Evolutionary conservation across 2,329 filamentous ascomycete genomes (phyloP), one percentile per base, ranked within the genome.

Genomic region (Neopestalotiopsis sp.): DNA sequence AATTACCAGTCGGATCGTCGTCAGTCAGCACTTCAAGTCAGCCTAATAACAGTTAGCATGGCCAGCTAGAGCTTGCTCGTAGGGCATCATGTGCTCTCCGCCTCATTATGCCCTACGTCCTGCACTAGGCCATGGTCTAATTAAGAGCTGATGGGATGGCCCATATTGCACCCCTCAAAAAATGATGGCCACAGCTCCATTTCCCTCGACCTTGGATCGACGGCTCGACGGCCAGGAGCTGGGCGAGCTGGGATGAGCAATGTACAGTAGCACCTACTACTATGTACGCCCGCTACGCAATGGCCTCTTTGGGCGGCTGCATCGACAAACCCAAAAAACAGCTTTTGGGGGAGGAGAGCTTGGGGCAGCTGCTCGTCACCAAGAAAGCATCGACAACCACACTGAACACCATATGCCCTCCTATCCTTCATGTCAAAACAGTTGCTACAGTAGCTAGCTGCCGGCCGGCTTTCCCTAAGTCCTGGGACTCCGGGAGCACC

Each of bases 331-430:
- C 40, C 42, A 57, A 56, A 66, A 66, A 58, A 34, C 14, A 40
- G 53, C 53, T 42, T 24, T 12, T 20, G 45, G 20, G 20, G 45
- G 20, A 17, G 24, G 12, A 67, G 12, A 67, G 65, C 65, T 67
- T 67, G n/a, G 65, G 57, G 57, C 65, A 67, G 28, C 53, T 58
- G 65, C 65, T 59, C 34, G 56, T 61, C 24, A 45, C 45, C 45
- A 38, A n/a, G 59, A 67, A 32, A 59, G 56, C 65, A 67, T 30
- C 53, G 38, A 67, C 34, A 32, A 32, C 10, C 42, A 58, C 63
- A 66, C 32, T 58, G 63, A 66, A 42, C 30, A 38, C 24, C 20
- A 66, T 28, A 58, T 58, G 45, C 49, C 63, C 63, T 58, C 40
- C 62, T 20, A 10, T 61, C 38, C 57, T 38, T 38, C 59, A 59